These are phyloP conservation scores for Calonectria montana DNA, from an alignment of 2,329 filamentous ascomycete species.

Conservation along the genomic window DNA sequence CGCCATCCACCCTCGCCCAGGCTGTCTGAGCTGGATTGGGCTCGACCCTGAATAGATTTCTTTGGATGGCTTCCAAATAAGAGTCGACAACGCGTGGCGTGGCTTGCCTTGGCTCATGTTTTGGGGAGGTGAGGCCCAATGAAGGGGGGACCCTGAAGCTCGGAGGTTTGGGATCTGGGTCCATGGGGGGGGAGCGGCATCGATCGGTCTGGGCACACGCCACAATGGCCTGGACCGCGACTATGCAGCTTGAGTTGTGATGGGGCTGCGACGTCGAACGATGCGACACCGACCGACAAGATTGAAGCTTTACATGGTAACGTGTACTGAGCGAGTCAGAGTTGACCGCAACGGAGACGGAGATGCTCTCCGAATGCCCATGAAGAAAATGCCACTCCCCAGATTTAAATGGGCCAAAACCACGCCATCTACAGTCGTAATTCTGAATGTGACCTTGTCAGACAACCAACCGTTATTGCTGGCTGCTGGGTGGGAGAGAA, in stretches of 20 bases:
- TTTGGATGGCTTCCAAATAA: conserved; percentile 14
- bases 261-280: conserved; percentile 27
- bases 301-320: background rate
- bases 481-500: background rate
- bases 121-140: background rate
- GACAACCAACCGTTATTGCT: background rate
- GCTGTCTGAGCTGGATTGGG: background rate
- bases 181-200: conserved; percentile 15
- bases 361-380: background rate
- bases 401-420: background rate
- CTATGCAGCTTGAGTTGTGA: conserved; percentile 16
- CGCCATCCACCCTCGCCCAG: background rate
- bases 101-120: conserved; percentile 21
- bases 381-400: conserved; percentile 2
- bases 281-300: conserved; percentile 23
- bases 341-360: background rate
- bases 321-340: background rate
- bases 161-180: conserved; percentile 25
- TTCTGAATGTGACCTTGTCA: background rate
- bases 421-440: conserved; percentile 5
- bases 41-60: background rate
- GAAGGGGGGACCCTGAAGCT: conserved; percentile 15
- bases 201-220: conserved; percentile 38
- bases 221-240: conserved; percentile 35
- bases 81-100: conserved; percentile 25